Conservation (phyloP, 352 stramenopile species). For the Globisporangium middletonii region DNA sequence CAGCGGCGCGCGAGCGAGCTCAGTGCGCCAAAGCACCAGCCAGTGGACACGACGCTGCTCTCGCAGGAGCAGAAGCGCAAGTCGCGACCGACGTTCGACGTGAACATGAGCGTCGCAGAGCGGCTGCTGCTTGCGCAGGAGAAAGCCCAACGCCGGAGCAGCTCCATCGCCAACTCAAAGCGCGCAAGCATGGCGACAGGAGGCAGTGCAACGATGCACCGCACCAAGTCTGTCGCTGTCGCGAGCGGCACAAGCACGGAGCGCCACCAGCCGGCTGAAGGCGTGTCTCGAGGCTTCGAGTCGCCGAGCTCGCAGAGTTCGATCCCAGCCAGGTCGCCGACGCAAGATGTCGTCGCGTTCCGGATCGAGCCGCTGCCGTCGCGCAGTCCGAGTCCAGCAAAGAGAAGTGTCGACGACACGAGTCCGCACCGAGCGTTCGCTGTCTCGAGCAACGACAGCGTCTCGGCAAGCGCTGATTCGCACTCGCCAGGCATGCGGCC, state of each 20-base stretch:
- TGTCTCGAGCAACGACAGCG: too few relatives aligned
- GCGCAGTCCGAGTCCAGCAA: background rate
- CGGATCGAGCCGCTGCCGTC: constrained; percentile 14
- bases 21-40: constrained; percentile 55
- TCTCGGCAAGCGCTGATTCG: background rate
- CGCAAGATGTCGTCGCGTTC: constrained; percentile 15
- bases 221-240: constrained; percentile 8
- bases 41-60: constrained; percentile 52
- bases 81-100: constrained; percentile 49
- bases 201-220: constrained; percentile 26
- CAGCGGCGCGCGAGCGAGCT: constrained; percentile 49
- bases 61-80: constrained; percentile 56
- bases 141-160: constrained; percentile 29
- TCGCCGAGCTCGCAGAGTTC: background rate
- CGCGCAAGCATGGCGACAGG: constrained; percentile 1
- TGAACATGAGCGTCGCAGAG: constrained; percentile 64
- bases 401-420: constrained; percentile 4
- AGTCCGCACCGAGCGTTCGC: background rate
- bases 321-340: background rate
- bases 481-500: background rate
- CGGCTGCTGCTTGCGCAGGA: constrained; percentile 46
- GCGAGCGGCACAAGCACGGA: background rate
- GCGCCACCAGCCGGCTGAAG: background rate
- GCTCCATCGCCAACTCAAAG: background rate
- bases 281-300: background rate